Evolutionary conservation across 306 rosid genomes (phyloP).

Genomic region (Quercus variabilis): DNA sequence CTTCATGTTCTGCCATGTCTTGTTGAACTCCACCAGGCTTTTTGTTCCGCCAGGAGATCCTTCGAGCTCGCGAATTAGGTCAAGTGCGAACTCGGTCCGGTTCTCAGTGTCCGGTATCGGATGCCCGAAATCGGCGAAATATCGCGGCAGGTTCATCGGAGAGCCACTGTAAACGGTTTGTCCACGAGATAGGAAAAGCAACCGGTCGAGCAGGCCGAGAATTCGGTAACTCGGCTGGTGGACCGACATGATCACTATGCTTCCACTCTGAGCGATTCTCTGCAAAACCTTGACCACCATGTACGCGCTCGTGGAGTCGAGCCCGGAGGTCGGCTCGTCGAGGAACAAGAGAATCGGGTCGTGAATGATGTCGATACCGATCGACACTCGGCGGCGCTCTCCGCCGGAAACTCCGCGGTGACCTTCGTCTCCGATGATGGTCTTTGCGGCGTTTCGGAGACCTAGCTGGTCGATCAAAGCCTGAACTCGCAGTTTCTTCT

Average conservation of each 20-base stretch:
- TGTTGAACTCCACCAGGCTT: constrained; percentile 79
- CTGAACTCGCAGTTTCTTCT: constrained; percentile 77
- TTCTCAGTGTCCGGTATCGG: constrained; percentile 88
- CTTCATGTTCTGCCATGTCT: constrained; percentile 75
- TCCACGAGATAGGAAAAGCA: constrained; percentile 78
- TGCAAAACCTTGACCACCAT: constrained; percentile 95
- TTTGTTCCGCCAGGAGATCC: constrained; percentile 75
- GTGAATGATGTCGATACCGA: constrained; percentile 88
- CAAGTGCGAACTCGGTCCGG: constrained; percentile 92
- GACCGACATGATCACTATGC: constrained; percentile 89
- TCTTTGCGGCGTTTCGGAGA: constrained; percentile 71
- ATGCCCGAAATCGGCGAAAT: constrained; percentile 74
- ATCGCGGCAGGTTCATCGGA: constrained; percentile 51
- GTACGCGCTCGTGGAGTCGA: constrained; percentile 91
- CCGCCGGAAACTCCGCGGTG: constrained; percentile 98
- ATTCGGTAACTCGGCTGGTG: constrained; percentile 94
- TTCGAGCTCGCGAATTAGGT: constrained; percentile 81
- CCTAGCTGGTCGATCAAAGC: constrained; percentile 87
- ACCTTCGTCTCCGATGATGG: constrained; percentile 86
- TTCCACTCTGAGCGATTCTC: constrained; percentile 92
- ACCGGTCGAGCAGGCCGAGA: constrained; percentile 66
- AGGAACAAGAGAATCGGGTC: constrained; percentile 87
- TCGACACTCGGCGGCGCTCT: constrained; percentile 84
- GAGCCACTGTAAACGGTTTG: constrained; percentile 88
- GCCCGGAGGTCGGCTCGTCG: constrained; percentile 94